A percentile compares a stretch with the other conserved stretches of the same genome.
Evolutionary conservation across 2,329 filamentous ascomycete species (phyloP).

Genomic region (Didymosphaeria variabile): DNA sequence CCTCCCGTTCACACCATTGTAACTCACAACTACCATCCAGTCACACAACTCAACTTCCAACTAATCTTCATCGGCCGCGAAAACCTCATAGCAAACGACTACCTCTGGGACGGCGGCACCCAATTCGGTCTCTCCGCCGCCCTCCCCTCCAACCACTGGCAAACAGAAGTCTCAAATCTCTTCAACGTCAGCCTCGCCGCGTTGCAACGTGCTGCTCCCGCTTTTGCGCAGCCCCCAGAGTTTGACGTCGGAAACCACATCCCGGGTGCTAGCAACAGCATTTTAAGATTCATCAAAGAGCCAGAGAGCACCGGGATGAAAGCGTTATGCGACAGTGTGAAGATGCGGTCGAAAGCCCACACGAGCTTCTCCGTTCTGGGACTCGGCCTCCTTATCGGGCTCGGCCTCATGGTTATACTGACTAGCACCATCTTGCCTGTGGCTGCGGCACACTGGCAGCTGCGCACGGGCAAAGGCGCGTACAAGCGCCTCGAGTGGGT

Average conservation of each 20-base stretch:
- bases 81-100: conserved; percentile 23
- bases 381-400: conserved; percentile 9
- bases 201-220: conserved; percentile 10
- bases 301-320: neutral
- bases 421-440: conserved; percentile 14
- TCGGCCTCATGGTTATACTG: conserved; percentile 18
- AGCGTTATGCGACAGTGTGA: conserved; percentile 19
- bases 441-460: conserved; percentile 15
- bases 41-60: conserved; percentile 21
- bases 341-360: conserved; percentile 16
- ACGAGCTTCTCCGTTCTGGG: conserved; percentile 18
- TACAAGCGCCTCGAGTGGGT: conserved; percentile 26
- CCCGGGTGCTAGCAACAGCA: neutral
- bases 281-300: conserved; percentile 15
- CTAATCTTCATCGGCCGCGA: conserved; percentile 23
- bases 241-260: conserved; percentile 17
- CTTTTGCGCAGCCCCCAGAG: conserved; percentile 17
- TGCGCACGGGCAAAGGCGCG: conserved; percentile 12
- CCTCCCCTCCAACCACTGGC: conserved; percentile 23
- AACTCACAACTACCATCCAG: neutral
- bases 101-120: conserved; percentile 24
- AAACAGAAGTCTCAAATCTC: conserved; percentile 21
- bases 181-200: conserved; percentile 23
- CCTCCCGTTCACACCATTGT: too few relatives aligned
- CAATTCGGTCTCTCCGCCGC: conserved; percentile 15